Base-by-base conservation (phyloP, 2,329 filamentous ascomycete genomes). In the Alternaria rosae region DNA sequence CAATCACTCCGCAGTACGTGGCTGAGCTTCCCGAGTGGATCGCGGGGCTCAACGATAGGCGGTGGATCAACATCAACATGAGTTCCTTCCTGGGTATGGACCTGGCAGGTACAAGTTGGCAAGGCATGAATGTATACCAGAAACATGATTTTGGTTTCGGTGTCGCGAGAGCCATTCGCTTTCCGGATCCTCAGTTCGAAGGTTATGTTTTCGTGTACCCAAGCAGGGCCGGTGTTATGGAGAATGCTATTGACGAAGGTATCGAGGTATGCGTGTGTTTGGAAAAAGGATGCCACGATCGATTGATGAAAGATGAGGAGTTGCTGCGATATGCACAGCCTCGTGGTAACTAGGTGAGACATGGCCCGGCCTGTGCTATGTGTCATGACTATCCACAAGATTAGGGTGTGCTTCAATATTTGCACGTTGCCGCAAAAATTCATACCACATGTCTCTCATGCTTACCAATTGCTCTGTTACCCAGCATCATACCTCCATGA, bases 71-170 rank as follows among this genome's bases (percentile, higher is more conserved):
- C 45, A 51, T 74, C 10, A 54, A 58, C 32, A 57, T 72, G 45
- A 48, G 63, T 38, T 71, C 65, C 15, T 73, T 76, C 41, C 47
- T 74, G 8, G 72, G 71, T 20, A 54, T 73, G 45, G 74, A 73
- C 61, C 60, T 73, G 9, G 69, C 61, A 48, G 71, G 61, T 15
- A 70, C 70, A 15, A 69, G 65, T 61, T 76, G 74, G 74, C 66
- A 69, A 51, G 53, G 23, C 8, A 72, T 73, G 68, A 69, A 55
- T n/a, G 45, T 62, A 5, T 74, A 75, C 41, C 41, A 61, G 48
- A 57, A 55, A 38, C 72, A 75, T 54, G 72, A 77, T 54, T 77
- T 77, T 54, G 74, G 74, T 3, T 77, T 77, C 50, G 74, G 74
- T 5, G 13, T 59, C 43, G 73, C 70, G 7, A 52, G 41, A 43